phyloP scores from a whole-genome alignment of 192 early-diverging fungal genomes.

The Coemansia sp. region DNA sequence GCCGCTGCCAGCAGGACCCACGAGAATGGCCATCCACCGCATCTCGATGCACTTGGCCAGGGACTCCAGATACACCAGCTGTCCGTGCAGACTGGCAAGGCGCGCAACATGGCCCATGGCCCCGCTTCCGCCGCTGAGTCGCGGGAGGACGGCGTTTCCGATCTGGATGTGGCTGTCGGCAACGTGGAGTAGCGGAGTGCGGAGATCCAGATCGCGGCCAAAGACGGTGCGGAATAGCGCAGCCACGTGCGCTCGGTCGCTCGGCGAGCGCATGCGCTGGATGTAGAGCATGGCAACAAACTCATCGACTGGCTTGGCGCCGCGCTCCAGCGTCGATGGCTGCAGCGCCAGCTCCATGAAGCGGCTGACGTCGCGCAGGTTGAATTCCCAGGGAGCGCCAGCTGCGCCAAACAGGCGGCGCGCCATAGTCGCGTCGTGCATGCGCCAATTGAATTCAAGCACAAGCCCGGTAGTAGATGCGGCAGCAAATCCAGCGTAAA shows the following conservation, averaged over 20 bases:
- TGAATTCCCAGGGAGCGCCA: slow-evolving; percentile 98
- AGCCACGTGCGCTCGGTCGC: slow-evolving; percentile 69
- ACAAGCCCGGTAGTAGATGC: slow-evolving; percentile 13
- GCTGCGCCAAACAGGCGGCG: slow-evolving; percentile 70
- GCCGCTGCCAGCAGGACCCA: slow-evolving; percentile 80
- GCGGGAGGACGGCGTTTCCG: slow-evolving; percentile 64
- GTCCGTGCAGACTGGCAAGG: slow-evolving; percentile 68
- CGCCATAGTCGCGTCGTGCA: slow-evolving; percentile 86
- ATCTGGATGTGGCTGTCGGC: slow-evolving; percentile 59
- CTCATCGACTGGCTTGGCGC: slow-evolving; percentile 43
- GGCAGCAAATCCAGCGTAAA: slow-evolving; percentile 47
- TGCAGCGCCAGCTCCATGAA: slow-evolving; percentile 80
- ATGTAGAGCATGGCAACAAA: slow-evolving; percentile 85
- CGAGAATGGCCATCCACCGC: slow-evolving; percentile 90
- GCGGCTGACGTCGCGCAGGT: slow-evolving; percentile 94
- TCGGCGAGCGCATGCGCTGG: slow-evolving; percentile 83
- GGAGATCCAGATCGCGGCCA: slow-evolving; percentile 14
- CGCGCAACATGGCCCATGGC: slow-evolving; percentile 10
- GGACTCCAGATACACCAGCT: slow-evolving; percentile 70
- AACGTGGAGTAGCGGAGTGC: slow-evolving; percentile 50
- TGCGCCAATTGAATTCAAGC: slow-evolving; percentile 77
- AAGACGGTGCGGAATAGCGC: slow-evolving; percentile 63
- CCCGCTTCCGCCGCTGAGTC: slow-evolving; percentile 29
- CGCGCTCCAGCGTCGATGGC: slow-evolving; percentile 18
- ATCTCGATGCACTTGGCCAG: slow-evolving; percentile 87